phyloP scores from a whole-genome alignment of 441 rosid species.

The Metrosideros polymorpha region DNA sequence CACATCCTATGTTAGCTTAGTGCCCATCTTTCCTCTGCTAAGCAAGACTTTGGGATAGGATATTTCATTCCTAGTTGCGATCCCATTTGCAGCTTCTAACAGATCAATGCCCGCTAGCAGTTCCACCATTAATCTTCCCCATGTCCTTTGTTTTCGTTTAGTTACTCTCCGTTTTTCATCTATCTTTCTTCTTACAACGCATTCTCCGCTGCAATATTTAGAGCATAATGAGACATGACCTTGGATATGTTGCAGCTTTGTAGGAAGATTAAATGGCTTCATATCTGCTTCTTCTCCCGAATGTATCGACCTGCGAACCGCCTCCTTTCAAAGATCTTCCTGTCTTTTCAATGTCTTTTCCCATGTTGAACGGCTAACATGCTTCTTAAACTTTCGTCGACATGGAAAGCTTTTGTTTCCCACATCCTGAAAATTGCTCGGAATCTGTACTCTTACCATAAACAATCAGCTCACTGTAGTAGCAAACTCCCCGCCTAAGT shows the following conservation, averaged over 20 bases:
- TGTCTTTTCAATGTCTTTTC: background rate
- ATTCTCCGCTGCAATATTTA: background rate
- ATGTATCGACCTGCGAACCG: background rate
- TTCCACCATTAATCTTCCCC: background rate
- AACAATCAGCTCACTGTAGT: background rate
- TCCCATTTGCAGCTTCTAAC: background rate
- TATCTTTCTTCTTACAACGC: background rate
- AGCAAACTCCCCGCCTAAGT: background rate
- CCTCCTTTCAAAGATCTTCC: background rate
- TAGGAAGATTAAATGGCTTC: background rate
- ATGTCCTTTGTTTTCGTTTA: background rate
- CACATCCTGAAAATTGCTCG: background rate
- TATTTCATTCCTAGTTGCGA: background rate
- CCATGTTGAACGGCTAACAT: background rate
- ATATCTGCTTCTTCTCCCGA: background rate
- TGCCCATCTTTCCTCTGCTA: background rate
- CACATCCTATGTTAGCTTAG: background rate
- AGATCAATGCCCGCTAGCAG: background rate
- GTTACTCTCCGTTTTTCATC: background rate
- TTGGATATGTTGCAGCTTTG: background rate
- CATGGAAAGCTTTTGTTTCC: background rate
- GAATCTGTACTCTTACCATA: background rate
- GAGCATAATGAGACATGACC: background rate
- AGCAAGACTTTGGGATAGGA: background rate
- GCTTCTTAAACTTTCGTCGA: background rate